These are phyloP conservation scores for Peronospora farinosa DNA, from an alignment of 352 stramenopile species.

Conservation along the genomic window DNA sequence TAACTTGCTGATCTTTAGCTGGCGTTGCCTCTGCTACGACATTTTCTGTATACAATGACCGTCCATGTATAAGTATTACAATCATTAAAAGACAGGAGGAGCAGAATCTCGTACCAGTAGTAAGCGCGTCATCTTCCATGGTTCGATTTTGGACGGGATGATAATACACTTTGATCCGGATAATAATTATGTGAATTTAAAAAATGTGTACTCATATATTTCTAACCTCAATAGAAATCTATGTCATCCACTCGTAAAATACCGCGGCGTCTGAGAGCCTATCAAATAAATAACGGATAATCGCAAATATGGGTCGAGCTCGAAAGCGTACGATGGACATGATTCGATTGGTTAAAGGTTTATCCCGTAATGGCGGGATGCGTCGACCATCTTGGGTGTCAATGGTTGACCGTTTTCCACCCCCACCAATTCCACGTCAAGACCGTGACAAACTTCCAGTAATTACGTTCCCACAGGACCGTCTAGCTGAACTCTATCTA, in stretches of 20 bases:
- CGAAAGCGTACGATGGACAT: conserved; percentile 73
- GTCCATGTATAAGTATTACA: not conserved
- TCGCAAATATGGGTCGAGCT: conserved; percentile 65
- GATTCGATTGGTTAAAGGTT: conserved; percentile 69
- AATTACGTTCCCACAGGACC: conserved; percentile 82
- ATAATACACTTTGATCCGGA: too few relatives aligned
- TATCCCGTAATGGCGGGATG: conserved; percentile 78
- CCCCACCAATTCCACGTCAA: conserved; percentile 59
- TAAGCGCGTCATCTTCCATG: conserved; percentile 32
- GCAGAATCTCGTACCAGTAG: too few relatives aligned
- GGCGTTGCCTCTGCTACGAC: conserved; percentile 17
- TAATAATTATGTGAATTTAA: too few relatives aligned
- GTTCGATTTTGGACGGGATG: conserved; percentile 1
- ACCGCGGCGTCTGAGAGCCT: too few relatives aligned
- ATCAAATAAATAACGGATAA: too few relatives aligned
- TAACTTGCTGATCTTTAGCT: conserved; percentile 11
- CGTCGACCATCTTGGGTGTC: conserved; percentile 59
- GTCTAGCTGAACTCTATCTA: conserved; percentile 78
- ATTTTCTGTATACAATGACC: conserved; percentile 4
- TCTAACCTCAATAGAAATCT: too few relatives aligned
- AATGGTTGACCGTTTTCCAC: conserved; percentile 71
- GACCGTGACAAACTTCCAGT: conserved; percentile 70
- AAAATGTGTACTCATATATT: too few relatives aligned
- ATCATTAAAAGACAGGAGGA: too few relatives aligned
- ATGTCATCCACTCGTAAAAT: too few relatives aligned